Percentiles rank a stretch among this genome's conserved stretches.
Conservation (phyloP, 2,329 filamentous ascomycete genomes). For the Aspergillus novofumigatus region DNA sequence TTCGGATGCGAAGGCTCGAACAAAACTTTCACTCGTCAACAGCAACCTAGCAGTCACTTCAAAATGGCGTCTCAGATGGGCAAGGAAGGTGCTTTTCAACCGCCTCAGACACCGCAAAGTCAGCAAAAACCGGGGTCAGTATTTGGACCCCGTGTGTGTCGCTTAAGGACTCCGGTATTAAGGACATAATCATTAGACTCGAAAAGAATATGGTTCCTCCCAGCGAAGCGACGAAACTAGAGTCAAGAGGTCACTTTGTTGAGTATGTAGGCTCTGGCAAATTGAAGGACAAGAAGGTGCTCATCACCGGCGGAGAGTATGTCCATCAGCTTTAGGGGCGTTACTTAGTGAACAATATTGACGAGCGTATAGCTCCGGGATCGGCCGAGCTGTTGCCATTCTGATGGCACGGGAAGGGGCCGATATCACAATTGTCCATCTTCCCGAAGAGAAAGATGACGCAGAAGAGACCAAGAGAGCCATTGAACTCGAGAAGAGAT, state of each 20-base stretch:
- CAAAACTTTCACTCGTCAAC: neutral
- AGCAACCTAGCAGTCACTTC: neutral
- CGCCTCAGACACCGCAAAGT: slow-evolving; percentile 18
- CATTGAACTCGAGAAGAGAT: slow-evolving; percentile 49
- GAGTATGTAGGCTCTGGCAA: slow-evolving; percentile 47
- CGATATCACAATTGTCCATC: slow-evolving; percentile 53
- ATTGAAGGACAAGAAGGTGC: slow-evolving; percentile 47
- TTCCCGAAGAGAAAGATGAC: slow-evolving; percentile 54
- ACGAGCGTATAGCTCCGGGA: slow-evolving; percentile 44
- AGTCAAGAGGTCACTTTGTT: slow-evolving; percentile 20
- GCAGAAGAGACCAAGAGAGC: slow-evolving; percentile 51
- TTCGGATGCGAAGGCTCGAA: neutral
- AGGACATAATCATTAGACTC: neutral
- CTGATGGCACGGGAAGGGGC: slow-evolving; percentile 57
- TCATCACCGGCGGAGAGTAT: slow-evolving; percentile 56
- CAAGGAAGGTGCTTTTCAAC: slow-evolving; percentile 20
- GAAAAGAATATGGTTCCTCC: slow-evolving; percentile 20
- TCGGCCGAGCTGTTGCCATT: slow-evolving; percentile 52
- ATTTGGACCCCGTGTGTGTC: neutral
- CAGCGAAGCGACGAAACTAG: slow-evolving; percentile 34
- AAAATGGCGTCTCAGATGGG: slow-evolving; percentile 23
- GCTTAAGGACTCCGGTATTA: neutral
- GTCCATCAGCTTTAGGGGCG: slow-evolving; percentile 15
- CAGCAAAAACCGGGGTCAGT: slow-evolving; percentile 27
- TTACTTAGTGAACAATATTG: neutral